Evolutionary conservation across 306 rosid genomes (phyloP), one percentile per base, ranked within the genome.

Genomic region (Lablab purpureus): DNA sequence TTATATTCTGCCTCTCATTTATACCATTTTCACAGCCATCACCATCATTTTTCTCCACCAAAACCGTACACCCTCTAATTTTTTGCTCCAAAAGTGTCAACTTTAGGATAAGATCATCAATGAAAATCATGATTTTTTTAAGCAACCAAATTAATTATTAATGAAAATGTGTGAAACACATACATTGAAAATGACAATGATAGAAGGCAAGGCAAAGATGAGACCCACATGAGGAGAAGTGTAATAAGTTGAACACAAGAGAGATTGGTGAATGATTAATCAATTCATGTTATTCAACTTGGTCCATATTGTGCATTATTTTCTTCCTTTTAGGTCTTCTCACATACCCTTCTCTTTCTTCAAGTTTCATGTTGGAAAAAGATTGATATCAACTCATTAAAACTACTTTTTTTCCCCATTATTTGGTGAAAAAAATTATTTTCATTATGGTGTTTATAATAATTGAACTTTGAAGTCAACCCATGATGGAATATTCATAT

Each of bases 341-440:
- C n/a, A 5, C 66, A 71, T 54, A 67, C 19, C 28, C 28, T 23
- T 43, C 64, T 30, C 69, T 62, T 55, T 76, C 82, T 41, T 69
- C 28, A 82, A 68, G 50, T 82, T 62, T 36, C 25, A 18, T 41
- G 5, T 28, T 17, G 25, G 56, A 22, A n/a, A 51, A 59, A 62
- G 79, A 76, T 40, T 36, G 74, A 60, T 69, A n/a, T 36, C 58
- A 52, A 52, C 28, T 25, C 23, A 25, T 1, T 36, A 46, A 14
- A 0, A 3, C 18, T 59, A 12, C 6, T 13, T 45, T 34, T 45
- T 34, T 47, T 34, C 3, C n/a, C 32, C 17, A 4, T 18, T 30
- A 0, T 73, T 25, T 63, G 12, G 19, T 47, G 25, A 32, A 32
- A 49, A 34, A 34, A 6, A 59, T 41, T 60, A 23, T 40, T 58